Conservation (phyloP, 495 filamentous ascomycete genomes). For the Aspergillus sclerotiicarbonarius region DNA sequence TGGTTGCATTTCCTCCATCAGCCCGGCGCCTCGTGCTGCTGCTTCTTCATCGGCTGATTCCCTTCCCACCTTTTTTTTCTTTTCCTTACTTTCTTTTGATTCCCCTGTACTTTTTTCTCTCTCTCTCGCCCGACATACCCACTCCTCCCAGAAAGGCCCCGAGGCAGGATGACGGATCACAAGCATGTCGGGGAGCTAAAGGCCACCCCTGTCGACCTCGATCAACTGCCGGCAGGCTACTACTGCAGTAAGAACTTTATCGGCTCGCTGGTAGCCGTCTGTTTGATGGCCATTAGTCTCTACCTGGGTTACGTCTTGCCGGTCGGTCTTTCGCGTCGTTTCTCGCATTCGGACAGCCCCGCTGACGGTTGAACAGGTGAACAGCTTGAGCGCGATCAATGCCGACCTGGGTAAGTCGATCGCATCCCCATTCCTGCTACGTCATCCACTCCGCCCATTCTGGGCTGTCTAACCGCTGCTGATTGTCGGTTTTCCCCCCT, state of each 20-base stretch:
- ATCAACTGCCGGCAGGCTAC: slow-evolving; percentile 20
- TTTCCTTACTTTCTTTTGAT: too few relatives aligned
- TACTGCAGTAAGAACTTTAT: slow-evolving; percentile 24
- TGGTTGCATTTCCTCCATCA: not conserved
- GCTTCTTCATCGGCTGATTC: not conserved
- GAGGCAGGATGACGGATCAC: not conserved
- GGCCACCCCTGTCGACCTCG: slow-evolving; percentile 7
- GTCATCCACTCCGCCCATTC: not conserved
- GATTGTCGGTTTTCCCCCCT: not conserved
- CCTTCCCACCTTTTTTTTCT: not conserved
- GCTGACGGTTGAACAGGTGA: not conserved
- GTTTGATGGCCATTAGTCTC: slow-evolving; percentile 24
- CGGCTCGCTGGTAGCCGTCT: slow-evolving; percentile 21
- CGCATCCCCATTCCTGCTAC: not conserved
- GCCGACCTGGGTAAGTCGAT: not conserved
- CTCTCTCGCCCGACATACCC: not conserved
- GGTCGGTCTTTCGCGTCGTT: not conserved
- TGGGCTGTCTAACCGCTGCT: not conserved
- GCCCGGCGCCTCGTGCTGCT: not conserved
- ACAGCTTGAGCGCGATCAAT: slow-evolving; percentile 8
- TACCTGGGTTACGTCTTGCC: slow-evolving; percentile 23
- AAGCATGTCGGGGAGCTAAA: not conserved
- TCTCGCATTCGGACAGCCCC: not conserved
- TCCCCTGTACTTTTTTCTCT: not conserved
- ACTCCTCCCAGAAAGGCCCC: not conserved